Base-by-base conservation (phyloP, 169 alveolate genomes). In the Condylostoma magnum region DNA sequence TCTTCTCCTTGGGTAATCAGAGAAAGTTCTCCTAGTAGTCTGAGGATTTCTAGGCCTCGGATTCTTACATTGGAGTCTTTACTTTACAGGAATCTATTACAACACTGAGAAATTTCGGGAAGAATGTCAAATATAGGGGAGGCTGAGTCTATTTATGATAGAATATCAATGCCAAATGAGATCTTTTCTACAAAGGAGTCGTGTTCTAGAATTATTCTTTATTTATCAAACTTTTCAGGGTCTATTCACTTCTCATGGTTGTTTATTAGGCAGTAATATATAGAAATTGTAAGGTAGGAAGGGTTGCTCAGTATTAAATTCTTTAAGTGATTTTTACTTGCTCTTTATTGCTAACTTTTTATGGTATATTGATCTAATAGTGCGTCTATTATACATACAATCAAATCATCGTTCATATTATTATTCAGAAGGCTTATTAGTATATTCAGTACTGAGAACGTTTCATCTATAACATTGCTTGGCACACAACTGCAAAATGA, bases 321-420 rank as follows among this genome's bases (percentile, higher is more conserved):
- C 25, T 28, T 66, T 4, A 66, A 66, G 18, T 28, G 36, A 0
- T 22, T 30, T 47, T 47, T 43, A 22, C 66, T 46, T 4, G 44
- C 36, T 46, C 67, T 79, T 18, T 83, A 79, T 4, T 78, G 70
- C 57, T 83, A 77, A 34, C 85, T 69, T 46, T 82, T 73, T 78
- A 83, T 78, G 8, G 90, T 83, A 51, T 68, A 83, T 43, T 78
- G 83, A 47, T 83, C 86, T 38, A 68, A 33, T 1, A 83, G 28
- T 2, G 86, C 77, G n/a, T 75, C 57, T 6, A 73, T 63, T 5
- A 75, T 8, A 22, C 41, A 51, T 56, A 48, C 20, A 15, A 80
- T 36, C 33, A 44, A 75, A 4, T 53, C 5, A 12, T 67, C 46
- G 22, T 31, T 55, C 15, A 72, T n/a, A 27, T 41, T 4, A 3